A percentile compares a stretch with the other conserved stretches of the same genome.
These are phyloP conservation scores for Cucurbita moschata DNA, from an alignment of 306 rosid species.

Conservation along the genomic window DNA sequence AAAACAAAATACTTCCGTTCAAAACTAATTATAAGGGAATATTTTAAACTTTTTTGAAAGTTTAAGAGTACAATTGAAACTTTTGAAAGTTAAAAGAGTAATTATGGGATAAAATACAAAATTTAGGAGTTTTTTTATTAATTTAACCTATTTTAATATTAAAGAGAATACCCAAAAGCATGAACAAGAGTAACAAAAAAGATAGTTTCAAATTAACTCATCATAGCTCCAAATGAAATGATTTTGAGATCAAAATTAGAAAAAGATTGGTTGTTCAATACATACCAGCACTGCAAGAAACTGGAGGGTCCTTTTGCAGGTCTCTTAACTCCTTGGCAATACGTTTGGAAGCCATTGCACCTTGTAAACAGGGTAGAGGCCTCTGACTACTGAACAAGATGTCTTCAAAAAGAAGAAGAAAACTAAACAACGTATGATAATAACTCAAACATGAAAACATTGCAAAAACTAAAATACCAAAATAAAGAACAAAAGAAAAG, in stretches of 20 bases:
- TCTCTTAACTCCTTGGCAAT: conserved; percentile 54
- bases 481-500: not conserved
- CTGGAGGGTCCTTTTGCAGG: conserved; percentile 54
- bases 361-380: not conserved
- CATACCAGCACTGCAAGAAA: conserved; percentile 54
- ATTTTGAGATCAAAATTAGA: not conserved
- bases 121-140: too few species aligned
- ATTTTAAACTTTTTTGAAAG: too few species aligned
- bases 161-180: not conserved
- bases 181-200: not conserved
- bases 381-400: not conserved
- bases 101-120: too few species aligned
- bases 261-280: not conserved
- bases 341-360: conserved; percentile 39
- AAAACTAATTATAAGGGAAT: too few species aligned
- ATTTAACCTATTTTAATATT: too few species aligned
- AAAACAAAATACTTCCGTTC: too few species aligned
- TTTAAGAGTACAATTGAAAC: too few species aligned
- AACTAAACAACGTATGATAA: not conserved
- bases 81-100: too few species aligned
- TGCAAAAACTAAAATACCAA: not conserved
- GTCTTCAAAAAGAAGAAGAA: not conserved
- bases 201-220: not conserved
- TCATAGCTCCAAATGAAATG: not conserved
- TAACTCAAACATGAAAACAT: not conserved